These are phyloP conservation scores for Nannochloropsis oceanica DNA, from an alignment of 108 stramenopile genomes.

Conservation along the genomic window DNA sequence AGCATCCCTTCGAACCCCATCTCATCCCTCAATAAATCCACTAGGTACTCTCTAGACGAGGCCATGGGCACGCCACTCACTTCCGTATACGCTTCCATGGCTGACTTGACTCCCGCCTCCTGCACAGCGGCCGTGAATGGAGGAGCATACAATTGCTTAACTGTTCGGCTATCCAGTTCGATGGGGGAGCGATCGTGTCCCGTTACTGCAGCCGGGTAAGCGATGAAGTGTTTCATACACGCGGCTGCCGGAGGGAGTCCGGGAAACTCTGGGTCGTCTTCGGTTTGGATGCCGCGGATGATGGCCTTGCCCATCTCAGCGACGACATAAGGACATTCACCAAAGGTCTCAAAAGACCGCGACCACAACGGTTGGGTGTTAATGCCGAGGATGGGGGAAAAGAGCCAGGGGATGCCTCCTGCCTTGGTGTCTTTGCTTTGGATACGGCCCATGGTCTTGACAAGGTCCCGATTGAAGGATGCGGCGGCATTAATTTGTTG, in stretches of 20 bases:
- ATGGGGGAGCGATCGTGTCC: slow-evolving; percentile 64
- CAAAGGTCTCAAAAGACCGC: slow-evolving; percentile 65
- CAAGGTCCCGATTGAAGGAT: slow-evolving; percentile 47
- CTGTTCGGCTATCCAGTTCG: slow-evolving; percentile 49
- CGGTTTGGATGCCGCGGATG: slow-evolving; percentile 50
- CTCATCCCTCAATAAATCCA: slow-evolving; percentile 44
- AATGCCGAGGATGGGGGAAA: slow-evolving; percentile 58
- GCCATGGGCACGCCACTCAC: slow-evolving; percentile 50
- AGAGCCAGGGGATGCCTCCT: slow-evolving; percentile 61
- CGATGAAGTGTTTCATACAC: slow-evolving; percentile 63
- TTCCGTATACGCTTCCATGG: slow-evolving; percentile 66
- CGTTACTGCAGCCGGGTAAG: slow-evolving; percentile 45
- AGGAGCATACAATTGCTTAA: slow-evolving; percentile 61
- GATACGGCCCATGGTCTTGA: slow-evolving; percentile 42
- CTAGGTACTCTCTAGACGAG: slow-evolving; percentile 27
- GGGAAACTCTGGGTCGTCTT: neutral
- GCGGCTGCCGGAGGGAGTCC: slow-evolving; percentile 55
- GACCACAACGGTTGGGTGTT: slow-evolving; percentile 53
- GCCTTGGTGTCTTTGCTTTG: slow-evolving; percentile 51
- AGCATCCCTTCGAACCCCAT: slow-evolving; percentile 53
- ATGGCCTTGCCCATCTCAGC: slow-evolving; percentile 48
- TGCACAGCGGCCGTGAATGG: slow-evolving; percentile 48
- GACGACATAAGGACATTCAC: slow-evolving; percentile 56
- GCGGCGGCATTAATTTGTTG: slow-evolving; percentile 61
- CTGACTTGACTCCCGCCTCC: slow-evolving; percentile 39